A percentile compares a stretch with the other conserved stretches of the same genome.
These are phyloP conservation scores for Fonsecaea monophora DNA, from an alignment of 2,329 filamentous ascomycete genomes.

Conservation along the genomic window DNA sequence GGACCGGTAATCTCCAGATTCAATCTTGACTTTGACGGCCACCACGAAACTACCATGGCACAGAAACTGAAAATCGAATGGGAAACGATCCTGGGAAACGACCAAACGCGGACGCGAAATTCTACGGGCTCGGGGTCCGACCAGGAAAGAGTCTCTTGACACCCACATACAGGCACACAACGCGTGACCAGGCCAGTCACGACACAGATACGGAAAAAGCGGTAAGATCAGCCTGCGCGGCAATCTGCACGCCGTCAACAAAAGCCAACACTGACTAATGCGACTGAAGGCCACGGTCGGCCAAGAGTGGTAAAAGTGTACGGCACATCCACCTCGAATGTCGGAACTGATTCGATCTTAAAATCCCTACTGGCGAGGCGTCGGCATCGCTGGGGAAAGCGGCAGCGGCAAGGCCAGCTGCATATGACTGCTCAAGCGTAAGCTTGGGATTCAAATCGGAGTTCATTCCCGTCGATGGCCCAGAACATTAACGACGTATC, in stretches of 20 bases:
- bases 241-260: slow-evolving; percentile 44
- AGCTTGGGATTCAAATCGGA: too few species aligned
- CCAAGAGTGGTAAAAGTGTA: slow-evolving; percentile 41
- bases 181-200: slow-evolving; percentile 26
- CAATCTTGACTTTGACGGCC: background rate
- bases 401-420: too few species aligned
- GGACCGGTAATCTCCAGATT: too few species aligned
- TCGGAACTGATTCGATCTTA: slow-evolving; percentile 10
- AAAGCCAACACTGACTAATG: too few species aligned
- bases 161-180: background rate
- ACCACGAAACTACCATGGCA: slow-evolving; percentile 30
- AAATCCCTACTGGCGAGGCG: too few species aligned
- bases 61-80: slow-evolving; percentile 40
- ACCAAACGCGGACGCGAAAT: slow-evolving; percentile 38
- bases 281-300: slow-evolving; percentile 34
- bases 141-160: slow-evolving; percentile 28
- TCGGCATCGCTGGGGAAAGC: too few species aligned
- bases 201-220: slow-evolving; percentile 40
- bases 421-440: too few species aligned
- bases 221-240: slow-evolving; percentile 39
- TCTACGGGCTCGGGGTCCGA: slow-evolving; percentile 36
- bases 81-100: slow-evolving; percentile 34
- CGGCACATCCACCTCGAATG: slow-evolving; percentile 45
- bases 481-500: too few species aligned
- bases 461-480: too few species aligned